Evolutionary conservation across 129 eudicot genomes (phyloP).

Genomic region (Helianthus tuberosus): DNA sequence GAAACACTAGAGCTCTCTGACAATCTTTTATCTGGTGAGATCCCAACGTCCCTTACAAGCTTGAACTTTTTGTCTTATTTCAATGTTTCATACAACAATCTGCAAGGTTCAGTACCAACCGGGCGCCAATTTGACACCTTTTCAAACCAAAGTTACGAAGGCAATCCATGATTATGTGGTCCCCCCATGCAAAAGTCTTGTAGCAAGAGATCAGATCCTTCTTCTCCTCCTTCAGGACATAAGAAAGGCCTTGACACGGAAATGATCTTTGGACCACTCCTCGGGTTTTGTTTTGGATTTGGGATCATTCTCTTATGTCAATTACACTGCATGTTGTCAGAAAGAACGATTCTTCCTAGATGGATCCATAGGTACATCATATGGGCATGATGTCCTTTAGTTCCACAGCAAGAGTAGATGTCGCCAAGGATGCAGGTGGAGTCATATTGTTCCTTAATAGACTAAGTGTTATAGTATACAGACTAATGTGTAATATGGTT

Average conservation of each 20-base stretch:
- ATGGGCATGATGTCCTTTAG: neutral
- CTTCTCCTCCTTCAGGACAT: neutral
- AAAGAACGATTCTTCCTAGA: neutral
- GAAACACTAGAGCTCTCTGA: neutral
- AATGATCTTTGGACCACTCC: neutral
- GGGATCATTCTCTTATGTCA: constrained; percentile 1
- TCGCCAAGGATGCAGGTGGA: too few species aligned
- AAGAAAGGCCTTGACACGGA: neutral
- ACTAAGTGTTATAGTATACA: too few species aligned
- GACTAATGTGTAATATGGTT: too few species aligned
- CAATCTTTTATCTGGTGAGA: neutral
- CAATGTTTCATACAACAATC: neutral
- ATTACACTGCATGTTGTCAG: neutral
- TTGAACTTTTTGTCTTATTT: neutral
- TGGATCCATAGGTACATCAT: neutral
- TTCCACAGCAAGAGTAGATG: neutral
- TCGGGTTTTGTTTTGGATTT: constrained; percentile 2
- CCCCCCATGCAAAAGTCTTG: neutral
- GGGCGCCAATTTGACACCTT: neutral
- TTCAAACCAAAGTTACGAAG: neutral
- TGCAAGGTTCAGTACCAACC: constrained; percentile 2
- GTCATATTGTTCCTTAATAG: too few species aligned
- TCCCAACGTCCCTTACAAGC: neutral
- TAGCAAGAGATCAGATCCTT: neutral
- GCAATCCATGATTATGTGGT: neutral